Conservation (phyloP, 768 basidiomycete species). For the Mycena latifolia region DNA sequence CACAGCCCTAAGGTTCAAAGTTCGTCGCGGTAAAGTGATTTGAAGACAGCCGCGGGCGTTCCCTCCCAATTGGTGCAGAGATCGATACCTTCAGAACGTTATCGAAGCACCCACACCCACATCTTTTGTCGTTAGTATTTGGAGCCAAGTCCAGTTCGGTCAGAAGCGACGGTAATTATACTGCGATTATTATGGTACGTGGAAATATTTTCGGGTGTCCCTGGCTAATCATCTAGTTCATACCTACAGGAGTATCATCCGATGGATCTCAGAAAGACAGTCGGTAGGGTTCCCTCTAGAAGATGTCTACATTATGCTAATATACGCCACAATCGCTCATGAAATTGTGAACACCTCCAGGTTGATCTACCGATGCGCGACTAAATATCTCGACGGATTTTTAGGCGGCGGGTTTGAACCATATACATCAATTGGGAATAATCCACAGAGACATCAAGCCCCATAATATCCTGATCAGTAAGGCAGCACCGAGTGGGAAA, state of each 20-base stretch:
- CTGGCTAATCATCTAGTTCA: not conserved
- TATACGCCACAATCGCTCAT: not conserved
- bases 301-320: not conserved
- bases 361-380: too few species aligned
- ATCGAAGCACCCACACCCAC: not conserved
- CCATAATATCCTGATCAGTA: not conserved
- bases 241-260: constrained; percentile 2
- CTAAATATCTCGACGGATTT: too few species aligned
- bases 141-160: not conserved
- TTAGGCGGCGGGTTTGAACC: not conserved
- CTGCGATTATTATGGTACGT: constrained; percentile 3
- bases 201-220: too few species aligned
- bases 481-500: too few species aligned
- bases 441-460: constrained; percentile 19
- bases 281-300: not conserved
- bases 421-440: constrained; percentile 10
- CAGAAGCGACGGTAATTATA: not conserved
- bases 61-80: not conserved
- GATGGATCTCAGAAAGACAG: not conserved
- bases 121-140: not conserved
- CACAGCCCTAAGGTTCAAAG: too few species aligned
- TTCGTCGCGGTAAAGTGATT: not conserved
- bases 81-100: not conserved
- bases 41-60: not conserved
- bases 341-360: not conserved